Percentiles rank a stretch among this genome's conserved stretches.
These are phyloP conservation scores for Carnegiea gigantea DNA, from an alignment of 179 eudicot species.

Conservation along the genomic window DNA sequence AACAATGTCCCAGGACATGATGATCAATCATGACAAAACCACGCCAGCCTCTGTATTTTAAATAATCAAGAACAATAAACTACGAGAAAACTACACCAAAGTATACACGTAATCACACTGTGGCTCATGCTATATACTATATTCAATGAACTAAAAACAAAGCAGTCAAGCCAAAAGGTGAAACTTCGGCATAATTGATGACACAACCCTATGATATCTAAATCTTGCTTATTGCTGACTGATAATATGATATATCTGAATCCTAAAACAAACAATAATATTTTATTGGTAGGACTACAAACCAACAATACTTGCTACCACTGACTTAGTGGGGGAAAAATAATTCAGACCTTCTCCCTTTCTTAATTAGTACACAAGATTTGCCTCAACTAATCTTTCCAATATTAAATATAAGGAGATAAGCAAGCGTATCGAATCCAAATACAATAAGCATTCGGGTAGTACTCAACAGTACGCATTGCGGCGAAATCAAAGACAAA, in stretches of 20 bases:
- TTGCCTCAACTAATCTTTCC: conserved; percentile 18
- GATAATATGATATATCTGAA: conserved; percentile 1
- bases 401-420: conserved; percentile 17
- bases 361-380: conserved; percentile 17
- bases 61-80: not conserved
- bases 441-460: not conserved
- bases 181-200: conserved; percentile 24
- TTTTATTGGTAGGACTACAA: conserved; percentile 18
- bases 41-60: conserved; percentile 11
- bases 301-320: conserved; percentile 18
- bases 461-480: not conserved
- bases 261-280: conserved; percentile 14
- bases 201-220: conserved; percentile 13
- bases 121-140: conserved; percentile 17
- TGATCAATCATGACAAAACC: conserved; percentile 23
- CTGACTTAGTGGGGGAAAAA: not conserved
- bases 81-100: conserved; percentile 5
- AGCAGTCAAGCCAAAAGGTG: conserved; percentile 20
- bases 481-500: not conserved
- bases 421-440: conserved; percentile 2
- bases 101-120: conserved; percentile 17
- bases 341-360: not conserved
- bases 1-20: conserved; percentile 19
- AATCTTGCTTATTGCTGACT: conserved; percentile 6
- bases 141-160: conserved; percentile 22